These are phyloP conservation scores for Ajuga reptans DNA, from an alignment of 305 asterid genomes.

Conservation along the genomic window DNA sequence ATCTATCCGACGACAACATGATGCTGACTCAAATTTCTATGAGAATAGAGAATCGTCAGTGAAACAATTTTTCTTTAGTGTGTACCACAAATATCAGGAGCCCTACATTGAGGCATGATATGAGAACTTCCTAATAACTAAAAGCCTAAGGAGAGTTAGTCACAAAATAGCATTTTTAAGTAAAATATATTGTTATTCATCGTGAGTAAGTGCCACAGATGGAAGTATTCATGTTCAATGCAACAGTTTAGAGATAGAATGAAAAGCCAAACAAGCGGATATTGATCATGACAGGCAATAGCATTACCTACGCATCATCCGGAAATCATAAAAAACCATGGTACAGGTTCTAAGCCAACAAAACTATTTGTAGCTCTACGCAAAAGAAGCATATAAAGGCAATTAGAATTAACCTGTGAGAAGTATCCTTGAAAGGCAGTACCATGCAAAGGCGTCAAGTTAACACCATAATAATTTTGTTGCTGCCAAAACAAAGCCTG, in stretches of 20 bases:
- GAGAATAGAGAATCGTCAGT: not conserved
- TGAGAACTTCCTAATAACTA: not conserved
- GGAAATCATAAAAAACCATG: not conserved
- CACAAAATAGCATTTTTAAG: not conserved
- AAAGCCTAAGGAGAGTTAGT: not conserved
- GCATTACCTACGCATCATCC: slow-evolving; percentile 9
- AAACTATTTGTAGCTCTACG: not conserved
- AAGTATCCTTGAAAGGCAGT: slow-evolving; percentile 96
- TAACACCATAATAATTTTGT: slow-evolving; percentile 85
- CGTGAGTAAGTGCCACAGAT: not conserved
- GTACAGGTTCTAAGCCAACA: slow-evolving; percentile 5
- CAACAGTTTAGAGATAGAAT: not conserved
- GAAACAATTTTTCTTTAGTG: not conserved
- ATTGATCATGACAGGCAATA: not conserved
- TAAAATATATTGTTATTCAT: not conserved
- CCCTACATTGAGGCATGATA: not conserved
- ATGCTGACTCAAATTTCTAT: not conserved
- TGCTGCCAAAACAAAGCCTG: slow-evolving; percentile 99
- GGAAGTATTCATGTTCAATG: not conserved
- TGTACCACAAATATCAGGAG: not conserved
- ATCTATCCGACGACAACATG: not conserved
- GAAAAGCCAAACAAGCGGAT: not conserved
- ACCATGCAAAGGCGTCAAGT: slow-evolving; percentile 79
- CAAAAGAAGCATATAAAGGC: not conserved
- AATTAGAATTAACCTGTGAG: slow-evolving; percentile 65